These are phyloP conservation scores for Boletus rubroflammeus DNA, from an alignment of 768 basidiomycete species.

Conservation along the genomic window DNA sequence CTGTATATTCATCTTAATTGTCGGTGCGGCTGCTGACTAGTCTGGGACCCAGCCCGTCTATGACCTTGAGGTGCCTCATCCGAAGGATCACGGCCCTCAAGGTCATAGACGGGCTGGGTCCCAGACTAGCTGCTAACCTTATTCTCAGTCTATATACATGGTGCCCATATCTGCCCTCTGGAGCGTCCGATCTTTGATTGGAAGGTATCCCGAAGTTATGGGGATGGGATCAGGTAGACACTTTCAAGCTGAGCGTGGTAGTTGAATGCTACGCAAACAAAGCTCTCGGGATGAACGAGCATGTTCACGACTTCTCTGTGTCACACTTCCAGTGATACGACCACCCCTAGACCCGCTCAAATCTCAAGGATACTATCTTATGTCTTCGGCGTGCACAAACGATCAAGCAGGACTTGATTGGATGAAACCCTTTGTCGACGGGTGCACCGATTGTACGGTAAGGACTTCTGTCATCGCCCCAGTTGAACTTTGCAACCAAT, in stretches of 20 bases:
- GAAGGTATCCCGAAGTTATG: no score
- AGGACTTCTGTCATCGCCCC: constrained; percentile 19
- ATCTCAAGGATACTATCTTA: constrained; percentile 53
- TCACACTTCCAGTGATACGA: not conserved
- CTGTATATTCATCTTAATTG: no score
- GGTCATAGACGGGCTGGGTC: no score
- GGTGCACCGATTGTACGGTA: constrained; percentile 54
- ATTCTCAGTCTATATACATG: no score
- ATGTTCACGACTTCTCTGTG: constrained; percentile 19
- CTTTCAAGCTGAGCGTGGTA: no score
- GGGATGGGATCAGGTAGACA: constrained; percentile 43
- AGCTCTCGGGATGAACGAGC: constrained; percentile 81
- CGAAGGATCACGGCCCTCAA: no score
- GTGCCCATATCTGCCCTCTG: no score
- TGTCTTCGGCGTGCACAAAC: constrained; percentile 71
- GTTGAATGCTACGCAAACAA: constrained; percentile 49
- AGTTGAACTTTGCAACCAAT: constrained; percentile 31
- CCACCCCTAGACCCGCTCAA: constrained; percentile 60
- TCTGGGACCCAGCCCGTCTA: no score
- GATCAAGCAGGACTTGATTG: constrained; percentile 61
- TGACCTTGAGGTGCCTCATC: no score
- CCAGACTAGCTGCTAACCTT: no score
- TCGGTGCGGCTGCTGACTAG: no score
- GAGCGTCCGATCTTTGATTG: no score
- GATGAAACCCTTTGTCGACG: constrained; percentile 55